Conservation (phyloP, 257 asterid species). For the Salvia miltiorrhiza region DNA sequence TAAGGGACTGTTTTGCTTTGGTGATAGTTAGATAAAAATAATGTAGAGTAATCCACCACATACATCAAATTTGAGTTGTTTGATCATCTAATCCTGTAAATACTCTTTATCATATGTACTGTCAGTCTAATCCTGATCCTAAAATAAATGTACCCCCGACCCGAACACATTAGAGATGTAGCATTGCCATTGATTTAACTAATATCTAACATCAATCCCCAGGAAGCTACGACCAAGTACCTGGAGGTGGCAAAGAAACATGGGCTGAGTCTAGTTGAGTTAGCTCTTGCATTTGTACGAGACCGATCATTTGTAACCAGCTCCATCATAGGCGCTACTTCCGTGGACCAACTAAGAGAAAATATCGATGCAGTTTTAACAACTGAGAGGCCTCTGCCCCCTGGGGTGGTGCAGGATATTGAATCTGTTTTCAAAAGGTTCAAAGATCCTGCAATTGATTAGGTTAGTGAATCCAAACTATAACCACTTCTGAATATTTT, state of each 20-base stretch:
- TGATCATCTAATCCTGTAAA: not conserved
- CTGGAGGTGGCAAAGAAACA: constrained; percentile 72
- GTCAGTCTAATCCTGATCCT: not conserved
- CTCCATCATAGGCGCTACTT: constrained; percentile 75
- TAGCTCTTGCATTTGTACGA: constrained; percentile 79
- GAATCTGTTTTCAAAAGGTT: constrained; percentile 63
- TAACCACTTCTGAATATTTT: not conserved
- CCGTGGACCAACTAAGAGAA: constrained; percentile 71
- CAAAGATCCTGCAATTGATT: constrained; percentile 81
- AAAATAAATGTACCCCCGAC: not conserved
- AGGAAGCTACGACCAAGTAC: constrained; percentile 76
- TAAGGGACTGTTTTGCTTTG: no score
- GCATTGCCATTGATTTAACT: not conserved
- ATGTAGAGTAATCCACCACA: no score
- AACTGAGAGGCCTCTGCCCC: constrained; percentile 65
- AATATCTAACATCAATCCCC: constrained; percentile 14
- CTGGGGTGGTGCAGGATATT: constrained; percentile 56
- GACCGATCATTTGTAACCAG: constrained; percentile 79
- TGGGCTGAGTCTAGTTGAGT: constrained; percentile 63
- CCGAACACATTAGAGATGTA: not conserved
- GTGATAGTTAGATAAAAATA: no score
- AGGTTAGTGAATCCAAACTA: not conserved
- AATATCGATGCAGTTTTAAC: constrained; percentile 69
- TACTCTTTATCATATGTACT: not conserved
- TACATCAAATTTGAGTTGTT: not conserved